phyloP scores from a whole-genome alignment of 257 asterid genomes.

The Fraxinus quadrangulata region DNA sequence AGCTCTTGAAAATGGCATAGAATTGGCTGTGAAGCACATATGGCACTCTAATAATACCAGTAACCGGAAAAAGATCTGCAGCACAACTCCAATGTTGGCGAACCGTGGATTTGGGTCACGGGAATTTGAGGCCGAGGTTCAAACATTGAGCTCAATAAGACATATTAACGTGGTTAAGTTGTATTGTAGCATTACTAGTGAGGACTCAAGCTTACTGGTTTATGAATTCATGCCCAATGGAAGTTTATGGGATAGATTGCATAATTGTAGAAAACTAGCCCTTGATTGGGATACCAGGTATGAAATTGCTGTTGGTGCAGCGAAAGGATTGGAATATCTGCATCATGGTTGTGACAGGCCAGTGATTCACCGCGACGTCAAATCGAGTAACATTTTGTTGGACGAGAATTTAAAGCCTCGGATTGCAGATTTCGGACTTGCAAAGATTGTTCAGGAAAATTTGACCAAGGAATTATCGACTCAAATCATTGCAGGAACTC shows the following conservation, averaged over 20 bases:
- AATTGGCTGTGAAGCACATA: slow-evolving; percentile 74
- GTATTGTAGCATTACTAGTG: slow-evolving; percentile 77
- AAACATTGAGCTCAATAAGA: slow-evolving; percentile 74
- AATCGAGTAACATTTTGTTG: slow-evolving; percentile 85
- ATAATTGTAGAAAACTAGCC: slow-evolving; percentile 43
- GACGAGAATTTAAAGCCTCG: slow-evolving; percentile 74
- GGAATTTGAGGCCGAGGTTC: slow-evolving; percentile 82
- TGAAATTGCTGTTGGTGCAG: slow-evolving; percentile 84
- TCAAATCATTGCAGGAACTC: slow-evolving; percentile 79
- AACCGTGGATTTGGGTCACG: slow-evolving; percentile 34
- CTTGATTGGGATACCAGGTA: slow-evolving; percentile 82
- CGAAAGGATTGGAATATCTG: slow-evolving; percentile 81
- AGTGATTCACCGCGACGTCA: slow-evolving; percentile 83
- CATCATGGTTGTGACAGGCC: slow-evolving; percentile 80
- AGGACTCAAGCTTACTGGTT: slow-evolving; percentile 82
- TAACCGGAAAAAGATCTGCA: slow-evolving; percentile 22
- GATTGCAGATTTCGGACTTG: slow-evolving; percentile 93
- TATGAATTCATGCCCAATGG: slow-evolving; percentile 95
- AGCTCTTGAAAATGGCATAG: slow-evolving; percentile 42
- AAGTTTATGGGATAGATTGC: slow-evolving; percentile 83
- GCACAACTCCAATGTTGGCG: slow-evolving; percentile 50
- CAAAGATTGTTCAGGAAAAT: slow-evolving; percentile 58
- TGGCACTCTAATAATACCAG: slow-evolving; percentile 45
- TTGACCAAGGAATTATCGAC: slow-evolving; percentile 46
- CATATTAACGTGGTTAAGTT: slow-evolving; percentile 88